Evolutionary conservation across 2,329 filamentous ascomycete species (phyloP).

Genomic region (Alternaria dauci): DNA sequence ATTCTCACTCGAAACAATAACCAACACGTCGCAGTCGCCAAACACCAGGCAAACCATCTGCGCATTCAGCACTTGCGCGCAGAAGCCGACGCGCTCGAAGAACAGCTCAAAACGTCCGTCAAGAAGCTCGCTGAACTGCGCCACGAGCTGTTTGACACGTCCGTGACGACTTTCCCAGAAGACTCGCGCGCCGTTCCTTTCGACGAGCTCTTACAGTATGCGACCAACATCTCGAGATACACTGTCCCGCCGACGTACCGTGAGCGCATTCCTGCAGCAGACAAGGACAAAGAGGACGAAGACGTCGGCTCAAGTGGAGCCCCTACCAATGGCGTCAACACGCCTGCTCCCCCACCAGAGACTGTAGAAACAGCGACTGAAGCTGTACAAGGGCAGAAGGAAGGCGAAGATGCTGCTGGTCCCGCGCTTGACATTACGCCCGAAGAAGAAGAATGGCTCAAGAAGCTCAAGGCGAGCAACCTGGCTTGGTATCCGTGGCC

Average conservation of each 20-base stretch:
- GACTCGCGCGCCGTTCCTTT: slow-evolving; percentile 65
- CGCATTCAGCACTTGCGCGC: slow-evolving; percentile 74
- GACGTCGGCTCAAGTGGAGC: slow-evolving; percentile 32
- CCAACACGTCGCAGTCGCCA: slow-evolving; percentile 64
- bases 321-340: slow-evolving; percentile 42
- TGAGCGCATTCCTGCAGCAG: slow-evolving; percentile 32
- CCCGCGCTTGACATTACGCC: slow-evolving; percentile 34
- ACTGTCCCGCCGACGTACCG: slow-evolving; percentile 72
- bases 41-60: slow-evolving; percentile 76
- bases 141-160: slow-evolving; percentile 70
- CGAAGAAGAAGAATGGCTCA: slow-evolving; percentile 46
- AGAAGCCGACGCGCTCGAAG: slow-evolving; percentile 71
- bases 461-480: slow-evolving; percentile 40
- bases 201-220: slow-evolving; percentile 77
- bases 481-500: slow-evolving; percentile 77
- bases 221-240: slow-evolving; percentile 80
- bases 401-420: slow-evolving; percentile 20
- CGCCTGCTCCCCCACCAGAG: slow-evolving; percentile 38
- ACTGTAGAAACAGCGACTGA: slow-evolving; percentile 33
- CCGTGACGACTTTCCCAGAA: slow-evolving; percentile 52
- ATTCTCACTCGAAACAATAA: neutral
- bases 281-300: slow-evolving; percentile 32
- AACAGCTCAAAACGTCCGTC: slow-evolving; percentile 75
- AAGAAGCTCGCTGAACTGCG: slow-evolving; percentile 75
- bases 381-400: slow-evolving; percentile 26